Base-by-base conservation (phyloP, 192 early-diverging fungal genomes). In the Gaertneriomyces semiglobifer region DNA sequence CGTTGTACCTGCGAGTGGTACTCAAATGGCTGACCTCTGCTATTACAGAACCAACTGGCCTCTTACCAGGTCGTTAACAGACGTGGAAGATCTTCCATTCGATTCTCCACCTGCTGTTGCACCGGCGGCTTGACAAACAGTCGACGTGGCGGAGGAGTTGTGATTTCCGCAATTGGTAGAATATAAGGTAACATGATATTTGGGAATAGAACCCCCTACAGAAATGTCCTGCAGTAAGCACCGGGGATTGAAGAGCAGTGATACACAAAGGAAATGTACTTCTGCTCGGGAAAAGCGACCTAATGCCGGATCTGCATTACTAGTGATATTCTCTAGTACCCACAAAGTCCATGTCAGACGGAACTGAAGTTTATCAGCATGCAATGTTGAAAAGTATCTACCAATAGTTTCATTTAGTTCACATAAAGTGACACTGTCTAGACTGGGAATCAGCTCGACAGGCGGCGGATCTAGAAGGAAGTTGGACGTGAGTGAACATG, bases 271-370 rank as follows among this genome's bases (percentile, higher is more conserved):
- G 44, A 54, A 18, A 5, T n/a, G 14, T 58, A 66, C 64, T 4
- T 58, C 64, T n/a, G 53, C 54, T 11, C 54, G 16, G 16, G 54
- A 38, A 33, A 56, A 66, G 18, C 38, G 8, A 0, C 58, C 48
- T 5, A 66, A 18, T 41, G 53, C 33, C n/a, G 51, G 33, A 44
- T 66, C 64, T 18, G 16, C 19, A 38, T 63, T 63, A 50, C 50
- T 53, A 4, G 14, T 55, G 62, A 63, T 63, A 20, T 63, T 4
- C 48, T 25, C 47, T 63, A 16, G 9, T 20, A 44, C 6, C 39
- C 11, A n/a, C 2, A 46, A 42, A 46, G 42, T 42, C 14, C 5
- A n/a, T 39, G 2, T 61, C 44, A 16, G n/a, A 14, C 4, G 19
- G 60, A 12, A 4, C 6, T 16, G 19, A 3, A 16, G n/a, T 6